phyloP scores from a whole-genome alignment of 2,329 filamentous ascomycete species.

The Colletotrichum paranaense region DNA sequence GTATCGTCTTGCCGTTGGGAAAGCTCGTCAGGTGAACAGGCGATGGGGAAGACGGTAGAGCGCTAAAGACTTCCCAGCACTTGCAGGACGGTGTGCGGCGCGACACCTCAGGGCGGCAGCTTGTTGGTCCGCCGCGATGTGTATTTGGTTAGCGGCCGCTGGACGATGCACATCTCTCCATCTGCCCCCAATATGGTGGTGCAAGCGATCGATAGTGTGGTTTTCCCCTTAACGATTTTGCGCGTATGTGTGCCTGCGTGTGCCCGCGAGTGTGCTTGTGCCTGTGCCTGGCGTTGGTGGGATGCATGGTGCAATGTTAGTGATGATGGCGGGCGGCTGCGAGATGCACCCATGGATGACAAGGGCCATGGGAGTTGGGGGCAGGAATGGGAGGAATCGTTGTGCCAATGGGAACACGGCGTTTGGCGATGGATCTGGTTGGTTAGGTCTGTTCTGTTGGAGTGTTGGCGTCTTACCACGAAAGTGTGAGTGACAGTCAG shows the following conservation, averaged over 20 bases:
- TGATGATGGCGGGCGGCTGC: slow-evolving; percentile 26
- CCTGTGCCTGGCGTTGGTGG: background rate
- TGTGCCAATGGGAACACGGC: slow-evolving; percentile 11
- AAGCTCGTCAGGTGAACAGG: background rate
- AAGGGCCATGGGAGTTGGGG: background rate
- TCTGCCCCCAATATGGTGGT: background rate
- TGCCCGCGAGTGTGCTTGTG: background rate
- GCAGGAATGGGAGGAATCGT: background rate
- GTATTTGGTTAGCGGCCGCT: background rate
- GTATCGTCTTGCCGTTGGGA: background rate
- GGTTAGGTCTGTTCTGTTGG: background rate
- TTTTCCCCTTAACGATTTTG: background rate
- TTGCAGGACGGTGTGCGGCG: slow-evolving; percentile 21
- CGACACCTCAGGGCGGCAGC: slow-evolving; percentile 20
- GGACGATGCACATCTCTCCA: background rate
- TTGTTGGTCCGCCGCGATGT: background rate
- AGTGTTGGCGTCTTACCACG: background rate
- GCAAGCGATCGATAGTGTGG: slow-evolving; percentile 15
- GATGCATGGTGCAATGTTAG: slow-evolving; percentile 8
- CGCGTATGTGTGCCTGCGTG: too few relatives aligned
- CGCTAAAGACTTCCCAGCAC: slow-evolving; percentile 17
- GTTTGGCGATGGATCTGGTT: slow-evolving; percentile 15
- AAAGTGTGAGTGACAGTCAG: slow-evolving; percentile 2
- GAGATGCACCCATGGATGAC: background rate
- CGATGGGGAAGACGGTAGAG: slow-evolving; percentile 1